A percentile compares a stretch with the other conserved stretches of the same genome.
These are phyloP conservation scores for Heracleum sosnowskyi DNA, from an alignment of 129 eudicot genomes.

Conservation along the genomic window DNA sequence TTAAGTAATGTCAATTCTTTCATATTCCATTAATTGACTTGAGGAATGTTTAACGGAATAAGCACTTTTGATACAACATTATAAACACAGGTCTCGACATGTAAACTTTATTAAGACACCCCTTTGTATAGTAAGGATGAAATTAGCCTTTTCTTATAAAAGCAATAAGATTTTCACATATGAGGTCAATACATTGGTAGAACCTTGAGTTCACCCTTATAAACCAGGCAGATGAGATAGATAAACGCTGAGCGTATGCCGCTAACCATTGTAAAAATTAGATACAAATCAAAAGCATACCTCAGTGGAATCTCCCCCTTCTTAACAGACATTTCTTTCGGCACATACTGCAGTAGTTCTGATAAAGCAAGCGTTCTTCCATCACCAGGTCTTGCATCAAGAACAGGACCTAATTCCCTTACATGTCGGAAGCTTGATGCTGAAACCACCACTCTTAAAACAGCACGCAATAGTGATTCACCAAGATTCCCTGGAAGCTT, in stretches of 20 bases:
- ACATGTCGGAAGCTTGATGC: constrained; percentile 25
- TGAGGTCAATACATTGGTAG: not conserved
- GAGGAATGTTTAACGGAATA: not conserved
- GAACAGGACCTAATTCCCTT: constrained; percentile 19
- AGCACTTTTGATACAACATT: not conserved
- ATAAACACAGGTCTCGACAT: not conserved
- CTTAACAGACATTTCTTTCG: constrained; percentile 23
- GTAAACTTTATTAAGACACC: not conserved
- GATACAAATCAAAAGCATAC: constrained; percentile 17
- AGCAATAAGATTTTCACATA: not conserved
- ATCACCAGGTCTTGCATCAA: constrained; percentile 25
- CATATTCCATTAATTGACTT: not conserved
- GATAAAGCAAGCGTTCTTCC: constrained; percentile 21
- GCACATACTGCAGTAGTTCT: constrained; percentile 29
- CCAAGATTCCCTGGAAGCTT: constrained; percentile 45
- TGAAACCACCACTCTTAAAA: constrained; percentile 37
- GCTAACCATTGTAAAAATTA: not conserved
- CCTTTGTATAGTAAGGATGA: not conserved
- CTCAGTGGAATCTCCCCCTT: constrained; percentile 45
- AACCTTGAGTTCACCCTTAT: not conserved
- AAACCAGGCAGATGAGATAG: not conserved
- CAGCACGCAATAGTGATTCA: constrained; percentile 33
- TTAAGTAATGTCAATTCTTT: not conserved
- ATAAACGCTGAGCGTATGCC: not conserved
- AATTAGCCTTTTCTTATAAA: not conserved